Percentiles rank a stretch among this genome's conserved stretches.
phyloP scores from a whole-genome alignment of 1,284 basidiomycete species.

The Coniferiporia weirii region DNA sequence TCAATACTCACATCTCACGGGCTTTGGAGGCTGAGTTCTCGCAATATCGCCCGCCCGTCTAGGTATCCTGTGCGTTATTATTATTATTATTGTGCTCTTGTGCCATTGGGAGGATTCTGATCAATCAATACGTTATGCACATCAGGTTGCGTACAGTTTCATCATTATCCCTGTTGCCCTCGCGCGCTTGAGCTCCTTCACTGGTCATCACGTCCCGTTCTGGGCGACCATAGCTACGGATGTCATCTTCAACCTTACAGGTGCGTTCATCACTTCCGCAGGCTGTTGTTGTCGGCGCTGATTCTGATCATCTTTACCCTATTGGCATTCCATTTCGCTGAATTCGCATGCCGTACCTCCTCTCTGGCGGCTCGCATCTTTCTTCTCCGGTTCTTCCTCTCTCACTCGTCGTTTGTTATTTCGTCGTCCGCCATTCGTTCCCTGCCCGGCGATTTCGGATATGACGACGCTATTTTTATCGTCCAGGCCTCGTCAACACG shows the following conservation, averaged over 20 bases:
- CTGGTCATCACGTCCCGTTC: conserved; percentile 29
- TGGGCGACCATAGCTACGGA: conserved; percentile 28
- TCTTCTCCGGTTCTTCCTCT: too few relatives aligned
- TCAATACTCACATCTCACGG: not conserved
- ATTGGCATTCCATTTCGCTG: too few relatives aligned
- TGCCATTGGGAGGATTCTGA: not conserved
- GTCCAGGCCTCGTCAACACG: conserved; percentile 20
- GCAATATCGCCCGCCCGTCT: not conserved
- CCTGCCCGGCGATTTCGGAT: not conserved
- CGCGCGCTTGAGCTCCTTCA: conserved; percentile 29
- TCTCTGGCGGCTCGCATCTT: too few relatives aligned
- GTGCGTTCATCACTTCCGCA: conserved; percentile 17
- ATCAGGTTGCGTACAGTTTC: conserved; percentile 31
- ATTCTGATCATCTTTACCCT: too few relatives aligned
- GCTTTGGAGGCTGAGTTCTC: not conserved
- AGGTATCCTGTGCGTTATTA: conserved; percentile 17
- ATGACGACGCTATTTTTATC: not conserved
- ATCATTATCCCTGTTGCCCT: conserved; percentile 33
- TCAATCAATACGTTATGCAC: not conserved
- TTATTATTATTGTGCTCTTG: not conserved
- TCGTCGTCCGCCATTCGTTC: not conserved
- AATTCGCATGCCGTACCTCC: too few relatives aligned
- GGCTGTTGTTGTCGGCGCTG: not conserved
- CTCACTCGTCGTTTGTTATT: not conserved
- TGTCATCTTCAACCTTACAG: conserved; percentile 33